Evolutionary conservation across 352 stramenopile species (phyloP).

Genomic region (Stephanocyclus meneghinianus): DNA sequence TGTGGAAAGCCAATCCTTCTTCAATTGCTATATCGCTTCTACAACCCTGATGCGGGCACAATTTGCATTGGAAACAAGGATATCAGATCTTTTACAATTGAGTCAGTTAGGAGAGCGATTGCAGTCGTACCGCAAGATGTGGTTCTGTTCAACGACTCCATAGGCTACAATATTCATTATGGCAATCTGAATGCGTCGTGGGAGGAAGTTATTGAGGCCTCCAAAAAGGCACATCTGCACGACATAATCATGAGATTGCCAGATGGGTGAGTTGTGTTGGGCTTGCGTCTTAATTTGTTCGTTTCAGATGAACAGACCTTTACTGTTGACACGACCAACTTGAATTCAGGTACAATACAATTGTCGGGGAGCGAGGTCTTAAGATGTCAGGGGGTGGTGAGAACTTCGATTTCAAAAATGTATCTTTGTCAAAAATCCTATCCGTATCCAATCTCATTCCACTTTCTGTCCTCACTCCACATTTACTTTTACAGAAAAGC

Average conservation of each 20-base stretch:
- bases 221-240: constrained; percentile 89
- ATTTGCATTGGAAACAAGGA: constrained; percentile 89
- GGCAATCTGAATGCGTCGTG: constrained; percentile 86
- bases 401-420: neutral
- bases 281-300: neutral
- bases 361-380: constrained; percentile 86
- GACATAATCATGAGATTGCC: constrained; percentile 88
- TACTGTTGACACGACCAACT: neutral
- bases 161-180: constrained; percentile 95
- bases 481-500: constrained; percentile 80
- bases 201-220: constrained; percentile 88
- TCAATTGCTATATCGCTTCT: constrained; percentile 88
- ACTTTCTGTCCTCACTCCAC: neutral
- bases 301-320: neutral
- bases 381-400: constrained; percentile 57
- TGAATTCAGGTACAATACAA: constrained; percentile 80
- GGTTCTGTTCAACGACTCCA: constrained; percentile 93
- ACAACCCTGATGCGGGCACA: constrained; percentile 74
- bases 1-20: constrained; percentile 92
- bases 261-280: constrained; percentile 85
- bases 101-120: constrained; percentile 87
- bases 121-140: constrained; percentile 95
- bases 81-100: constrained; percentile 85
- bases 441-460: neutral
- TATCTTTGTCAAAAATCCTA: neutral